Percentiles rank a stretch among this genome's conserved stretches.
phyloP scores from a whole-genome alignment of 768 basidiomycete species.

The Trametes cinnabarina region DNA sequence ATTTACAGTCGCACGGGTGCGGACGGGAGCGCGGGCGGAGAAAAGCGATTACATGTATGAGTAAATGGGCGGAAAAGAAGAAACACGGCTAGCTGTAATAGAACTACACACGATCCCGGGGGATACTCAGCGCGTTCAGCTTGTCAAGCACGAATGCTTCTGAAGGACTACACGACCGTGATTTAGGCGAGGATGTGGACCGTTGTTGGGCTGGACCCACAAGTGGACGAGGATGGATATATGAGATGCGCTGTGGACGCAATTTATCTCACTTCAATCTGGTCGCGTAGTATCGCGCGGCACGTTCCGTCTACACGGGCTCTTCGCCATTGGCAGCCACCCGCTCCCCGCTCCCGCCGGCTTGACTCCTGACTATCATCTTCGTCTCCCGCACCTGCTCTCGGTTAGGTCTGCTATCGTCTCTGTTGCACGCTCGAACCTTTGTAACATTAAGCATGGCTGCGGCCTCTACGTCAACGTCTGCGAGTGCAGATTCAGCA shows the following conservation, averaged over 20 bases:
- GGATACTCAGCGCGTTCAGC: background rate
- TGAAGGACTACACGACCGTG: background rate
- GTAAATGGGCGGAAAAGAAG: conserved; percentile 16
- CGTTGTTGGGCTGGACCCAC: conserved; percentile 16
- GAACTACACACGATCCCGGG: background rate
- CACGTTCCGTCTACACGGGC: conserved; percentile 2
- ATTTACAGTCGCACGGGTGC: background rate
- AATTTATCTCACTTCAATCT: conserved; percentile 22
- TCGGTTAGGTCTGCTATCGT: background rate
- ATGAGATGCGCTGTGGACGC: conserved; percentile 8
- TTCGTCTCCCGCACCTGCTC: background rate
- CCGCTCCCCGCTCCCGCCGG: background rate
- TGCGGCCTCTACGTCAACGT: conserved; percentile 9
- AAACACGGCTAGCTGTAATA: conserved; percentile 12
- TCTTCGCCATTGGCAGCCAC: background rate
- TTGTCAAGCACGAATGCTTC: background rate
- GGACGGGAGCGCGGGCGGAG: conserved; percentile 1
- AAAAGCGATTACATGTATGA: conserved; percentile 18
- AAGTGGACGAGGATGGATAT: conserved; percentile 20
- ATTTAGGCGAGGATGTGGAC: conserved; percentile 5
- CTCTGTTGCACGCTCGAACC: background rate
- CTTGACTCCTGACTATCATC: background rate
- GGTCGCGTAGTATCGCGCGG: conserved; percentile 5
- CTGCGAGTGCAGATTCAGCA: conserved; percentile 7
- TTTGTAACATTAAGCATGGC: background rate